phyloP scores from a whole-genome alignment of 225 moss, liverwort and hornwort genomes.

The Antitrichia curtipendula region DNA sequence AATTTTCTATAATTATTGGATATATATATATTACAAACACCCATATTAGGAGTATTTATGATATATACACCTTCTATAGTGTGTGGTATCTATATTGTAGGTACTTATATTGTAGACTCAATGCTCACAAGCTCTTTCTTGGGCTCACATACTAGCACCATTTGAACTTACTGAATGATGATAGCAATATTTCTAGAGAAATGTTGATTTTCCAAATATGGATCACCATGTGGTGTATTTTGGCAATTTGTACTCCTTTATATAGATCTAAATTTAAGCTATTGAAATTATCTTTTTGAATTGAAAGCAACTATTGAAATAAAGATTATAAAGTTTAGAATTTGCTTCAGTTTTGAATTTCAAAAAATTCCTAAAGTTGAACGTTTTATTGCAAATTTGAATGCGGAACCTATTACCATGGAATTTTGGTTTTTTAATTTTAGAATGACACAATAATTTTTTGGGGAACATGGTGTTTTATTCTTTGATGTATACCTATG shows the following conservation, averaged over 20 bases:
- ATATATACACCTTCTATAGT: no score
- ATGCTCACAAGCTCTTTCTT: no score
- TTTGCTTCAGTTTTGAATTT: neutral
- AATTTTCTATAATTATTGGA: no score
- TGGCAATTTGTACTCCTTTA: neutral
- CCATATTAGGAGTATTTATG: no score
- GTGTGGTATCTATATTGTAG: no score
- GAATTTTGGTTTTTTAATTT: neutral
- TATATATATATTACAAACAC: no score
- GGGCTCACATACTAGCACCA: no score
- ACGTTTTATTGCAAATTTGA: neutral
- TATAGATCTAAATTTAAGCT: neutral
- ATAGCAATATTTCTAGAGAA: neutral
- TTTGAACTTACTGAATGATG: neutral
- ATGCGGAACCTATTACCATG: no score
- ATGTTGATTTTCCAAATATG: neutral
- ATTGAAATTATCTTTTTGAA: neutral
- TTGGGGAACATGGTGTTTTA: neutral
- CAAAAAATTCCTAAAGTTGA: neutral
- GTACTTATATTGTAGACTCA: no score
- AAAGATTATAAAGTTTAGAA: neutral
- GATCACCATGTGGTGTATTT: rapidly evolving
- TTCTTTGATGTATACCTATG: no score
- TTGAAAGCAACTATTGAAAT: neutral
- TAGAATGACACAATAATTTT: no score